Percentiles rank a stretch among this genome's conserved stretches.
Conservation (phyloP, 352 stramenopile species). For the Globisporangium emineosum region DNA sequence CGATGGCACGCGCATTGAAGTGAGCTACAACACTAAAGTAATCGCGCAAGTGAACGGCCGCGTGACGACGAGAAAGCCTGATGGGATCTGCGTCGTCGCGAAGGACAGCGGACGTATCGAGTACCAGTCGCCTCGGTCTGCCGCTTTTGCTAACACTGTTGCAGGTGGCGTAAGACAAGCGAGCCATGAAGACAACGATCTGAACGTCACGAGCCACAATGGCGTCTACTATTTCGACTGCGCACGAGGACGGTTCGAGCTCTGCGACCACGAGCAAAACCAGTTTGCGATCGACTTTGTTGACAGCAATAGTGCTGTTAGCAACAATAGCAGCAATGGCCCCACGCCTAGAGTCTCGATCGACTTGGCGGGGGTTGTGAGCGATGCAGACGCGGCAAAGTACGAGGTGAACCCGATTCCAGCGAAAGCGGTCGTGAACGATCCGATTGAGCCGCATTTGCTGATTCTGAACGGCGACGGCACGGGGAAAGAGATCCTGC, state of each 20-base stretch:
- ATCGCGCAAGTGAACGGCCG: slow-evolving; percentile 72
- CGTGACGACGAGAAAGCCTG: slow-evolving; percentile 44
- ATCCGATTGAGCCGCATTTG: slow-evolving; percentile 69
- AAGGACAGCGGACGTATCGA: slow-evolving; percentile 77
- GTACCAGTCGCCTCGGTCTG: slow-evolving; percentile 25
- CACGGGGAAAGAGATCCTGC: slow-evolving; percentile 54
- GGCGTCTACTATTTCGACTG: slow-evolving; percentile 80
- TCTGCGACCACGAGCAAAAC: slow-evolving; percentile 75
- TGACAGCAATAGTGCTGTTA: slow-evolving; percentile 5
- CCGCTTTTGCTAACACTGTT: background rate
- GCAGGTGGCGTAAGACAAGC: background rate
- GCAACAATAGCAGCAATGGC: background rate
- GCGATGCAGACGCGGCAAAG: slow-evolving; percentile 38
- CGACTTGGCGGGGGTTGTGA: slow-evolving; percentile 63
- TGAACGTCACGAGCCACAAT: slow-evolving; percentile 54
- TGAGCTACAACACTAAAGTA: slow-evolving; percentile 77
- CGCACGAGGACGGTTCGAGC: slow-evolving; percentile 36
- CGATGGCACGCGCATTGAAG: slow-evolving; percentile 58
- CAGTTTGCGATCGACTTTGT: slow-evolving; percentile 47
- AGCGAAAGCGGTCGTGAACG: slow-evolving; percentile 62
- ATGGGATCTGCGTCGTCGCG: slow-evolving; percentile 42
- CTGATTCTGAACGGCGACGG: slow-evolving; percentile 77
- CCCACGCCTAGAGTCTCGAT: slow-evolving; percentile 27
- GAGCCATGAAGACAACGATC: slow-evolving; percentile 46
- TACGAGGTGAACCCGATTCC: slow-evolving; percentile 53